Evolutionary conservation across 345 rosid genomes (phyloP), one percentile per base, ranked within the genome.

Genomic region (Pseudoturritis turrita): DNA sequence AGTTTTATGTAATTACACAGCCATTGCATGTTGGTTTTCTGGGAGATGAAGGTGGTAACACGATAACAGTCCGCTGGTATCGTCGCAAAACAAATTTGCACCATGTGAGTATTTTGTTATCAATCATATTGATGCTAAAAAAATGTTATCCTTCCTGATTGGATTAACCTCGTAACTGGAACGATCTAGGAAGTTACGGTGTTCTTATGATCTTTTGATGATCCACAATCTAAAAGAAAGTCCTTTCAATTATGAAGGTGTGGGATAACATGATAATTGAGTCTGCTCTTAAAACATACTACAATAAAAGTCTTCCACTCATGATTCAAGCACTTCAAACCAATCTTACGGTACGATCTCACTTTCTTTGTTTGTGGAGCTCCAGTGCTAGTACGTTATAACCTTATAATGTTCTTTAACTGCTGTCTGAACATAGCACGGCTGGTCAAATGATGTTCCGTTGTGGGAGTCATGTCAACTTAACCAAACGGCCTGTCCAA

Each of bases 221-320:
- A 62, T 73, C 46, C 23, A 29, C 6, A 3, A 4, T 31, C 43
- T 68, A 19, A 22, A 6, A 37, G 4, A 45, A n/a, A 4, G 2
- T 15, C 26, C 4, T 41, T 72, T 61, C 3, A 19, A 36, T 50
- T 6, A 2, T 67, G 50, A 36, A 76, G 79, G 91, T 95, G 13
- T 95, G 99, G 99, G 98, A 95, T 76, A 76, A 18, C 81, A 87
- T 88, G 90, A 95, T 95, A 44, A 95, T 95, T 49, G 89, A 91
- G 40, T 85, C 96, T 50, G 96, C 97, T 18, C 56, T 91, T 80
- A 88, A 89, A 80, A 87, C 82, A 39, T 91, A 85, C 74, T 91
- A 95, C 73, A 75, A 79, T 57, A 80, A 86, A 10, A 87, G 89
- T 78, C 84, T 95, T 56, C 71, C 84, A 36, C 62, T 37, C 59